A percentile compares a stretch with the other conserved stretches of the same genome.
Conservation (phyloP, 2,329 filamentous ascomycete species). For the Dactylonectria macrodidyma region DNA sequence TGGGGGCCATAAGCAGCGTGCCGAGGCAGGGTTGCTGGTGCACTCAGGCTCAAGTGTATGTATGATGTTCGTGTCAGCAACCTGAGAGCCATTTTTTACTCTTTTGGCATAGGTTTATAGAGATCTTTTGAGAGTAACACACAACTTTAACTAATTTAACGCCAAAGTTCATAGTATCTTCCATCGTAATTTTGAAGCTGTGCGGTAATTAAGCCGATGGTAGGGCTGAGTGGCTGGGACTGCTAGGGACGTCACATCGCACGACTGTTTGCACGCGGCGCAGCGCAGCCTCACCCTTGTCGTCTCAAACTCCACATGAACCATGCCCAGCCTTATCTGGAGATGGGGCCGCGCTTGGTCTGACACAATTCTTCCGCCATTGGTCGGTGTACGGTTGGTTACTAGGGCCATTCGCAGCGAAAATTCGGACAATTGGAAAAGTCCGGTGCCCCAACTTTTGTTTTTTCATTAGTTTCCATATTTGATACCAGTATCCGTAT, state of each 20-base stretch:
- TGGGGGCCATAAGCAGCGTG: too few relatives aligned
- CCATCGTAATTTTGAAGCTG: neutral
- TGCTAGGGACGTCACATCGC: neutral
- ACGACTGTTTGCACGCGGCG: neutral
- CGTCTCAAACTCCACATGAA: conserved; percentile 1
- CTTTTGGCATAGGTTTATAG: neutral
- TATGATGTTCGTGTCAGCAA: too few relatives aligned
- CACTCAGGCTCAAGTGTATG: too few relatives aligned
- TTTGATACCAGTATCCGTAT: too few relatives aligned
- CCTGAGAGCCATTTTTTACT: too few relatives aligned
- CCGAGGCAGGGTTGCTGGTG: too few relatives aligned
- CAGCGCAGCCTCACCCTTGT: neutral
- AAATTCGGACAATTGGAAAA: too few relatives aligned
- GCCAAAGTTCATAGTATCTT: too few relatives aligned
- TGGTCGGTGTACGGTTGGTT: neutral
- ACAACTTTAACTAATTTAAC: neutral
- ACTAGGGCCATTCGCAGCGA: neutral
- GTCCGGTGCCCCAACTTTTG: too few relatives aligned
- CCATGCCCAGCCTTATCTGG: neutral
- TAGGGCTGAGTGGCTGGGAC: neutral
- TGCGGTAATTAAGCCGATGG: neutral
- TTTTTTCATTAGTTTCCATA: too few relatives aligned
- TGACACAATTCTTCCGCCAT: neutral
- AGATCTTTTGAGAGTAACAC: neutral
- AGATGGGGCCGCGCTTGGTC: neutral